Percentiles rank a stretch among this genome's conserved stretches.
Conservation (phyloP, 495 filamentous ascomycete species). For the Opeltia flavorubescens region DNA sequence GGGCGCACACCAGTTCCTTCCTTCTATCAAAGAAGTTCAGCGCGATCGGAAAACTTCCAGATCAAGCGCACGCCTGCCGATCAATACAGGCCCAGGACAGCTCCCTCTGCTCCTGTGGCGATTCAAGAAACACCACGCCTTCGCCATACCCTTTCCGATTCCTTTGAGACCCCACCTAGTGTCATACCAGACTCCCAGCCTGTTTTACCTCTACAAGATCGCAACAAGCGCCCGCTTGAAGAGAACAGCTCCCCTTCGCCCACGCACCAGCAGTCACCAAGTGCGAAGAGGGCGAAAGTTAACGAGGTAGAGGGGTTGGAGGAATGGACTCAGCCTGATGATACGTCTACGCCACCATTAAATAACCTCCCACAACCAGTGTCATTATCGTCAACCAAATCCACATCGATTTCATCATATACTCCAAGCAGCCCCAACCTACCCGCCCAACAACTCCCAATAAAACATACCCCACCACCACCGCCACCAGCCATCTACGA, state of each 20-base stretch:
- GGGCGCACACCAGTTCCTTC: slow-evolving; percentile 10
- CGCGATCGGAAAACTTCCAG: neutral
- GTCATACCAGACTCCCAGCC: slow-evolving; percentile 28
- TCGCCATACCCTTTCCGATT: slow-evolving; percentile 21
- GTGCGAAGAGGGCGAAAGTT: slow-evolving; percentile 5
- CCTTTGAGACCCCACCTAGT: slow-evolving; percentile 30
- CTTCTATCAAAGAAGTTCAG: neutral
- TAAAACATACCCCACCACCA: neutral
- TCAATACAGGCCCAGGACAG: no score
- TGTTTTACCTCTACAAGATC: neutral
- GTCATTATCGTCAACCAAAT: no score
- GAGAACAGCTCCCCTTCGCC: slow-evolving; percentile 12
- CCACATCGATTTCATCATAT: no score
- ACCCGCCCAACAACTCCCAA: neutral
- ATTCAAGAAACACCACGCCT: slow-evolving; percentile 1
- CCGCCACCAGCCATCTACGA: neutral
- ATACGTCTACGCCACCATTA: neutral
- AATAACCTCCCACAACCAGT: neutral
- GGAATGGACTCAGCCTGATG: neutral
- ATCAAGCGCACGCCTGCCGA: neutral
- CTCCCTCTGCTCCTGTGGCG: neutral
- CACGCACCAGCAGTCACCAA: slow-evolving; percentile 2
- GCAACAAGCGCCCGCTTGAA: neutral
- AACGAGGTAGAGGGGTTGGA: neutral
- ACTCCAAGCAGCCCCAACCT: slow-evolving; percentile 8